Evolutionary conservation across 352 stramenopile genomes (phyloP).

Genomic region (Hyaloperonospora brassicae): DNA sequence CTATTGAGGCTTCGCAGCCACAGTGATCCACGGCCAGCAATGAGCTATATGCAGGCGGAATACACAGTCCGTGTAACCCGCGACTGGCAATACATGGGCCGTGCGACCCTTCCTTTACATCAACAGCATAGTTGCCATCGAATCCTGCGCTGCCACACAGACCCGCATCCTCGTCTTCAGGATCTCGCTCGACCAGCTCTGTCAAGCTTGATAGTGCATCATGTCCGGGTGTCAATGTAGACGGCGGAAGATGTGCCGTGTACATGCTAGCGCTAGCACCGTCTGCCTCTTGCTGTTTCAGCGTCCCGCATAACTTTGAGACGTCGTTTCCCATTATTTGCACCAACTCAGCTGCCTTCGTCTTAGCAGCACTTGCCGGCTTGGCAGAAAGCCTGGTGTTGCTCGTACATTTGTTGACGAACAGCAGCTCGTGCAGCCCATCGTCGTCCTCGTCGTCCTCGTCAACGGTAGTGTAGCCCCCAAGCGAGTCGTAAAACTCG

Average conservation of each 20-base stretch:
- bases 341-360: conserved; percentile 11
- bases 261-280: conserved; percentile 2
- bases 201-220: conserved; percentile 27
- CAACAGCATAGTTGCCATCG: conserved; percentile 29
- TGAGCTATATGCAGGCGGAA: conserved; percentile 5
- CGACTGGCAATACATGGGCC: conserved; percentile 17
- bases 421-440: conserved; percentile 24
- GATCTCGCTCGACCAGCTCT: conserved; percentile 36
- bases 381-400: conserved; percentile 18
- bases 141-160: conserved; percentile 26
- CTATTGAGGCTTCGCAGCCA: conserved; percentile 1
- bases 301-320: conserved; percentile 7
- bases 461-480: conserved; percentile 38
- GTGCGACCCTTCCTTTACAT: conserved; percentile 19
- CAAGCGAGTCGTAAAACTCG: conserved; percentile 33
- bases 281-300: conserved; percentile 6
- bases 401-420: conserved; percentile 3
- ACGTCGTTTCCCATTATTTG: conserved; percentile 8
- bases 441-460: conserved; percentile 40
- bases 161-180: conserved; percentile 33
- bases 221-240: conserved; percentile 9
- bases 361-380: conserved; percentile 14
- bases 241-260: conserved; percentile 2
- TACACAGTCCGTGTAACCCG: conserved; percentile 10
- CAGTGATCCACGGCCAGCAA: conserved; percentile 1